A percentile compares a stretch with the other conserved stretches of the same genome.
Evolutionary conservation across 2,329 filamentous ascomycete species (phyloP).

Genomic region (Hirsutella thompsonii): DNA sequence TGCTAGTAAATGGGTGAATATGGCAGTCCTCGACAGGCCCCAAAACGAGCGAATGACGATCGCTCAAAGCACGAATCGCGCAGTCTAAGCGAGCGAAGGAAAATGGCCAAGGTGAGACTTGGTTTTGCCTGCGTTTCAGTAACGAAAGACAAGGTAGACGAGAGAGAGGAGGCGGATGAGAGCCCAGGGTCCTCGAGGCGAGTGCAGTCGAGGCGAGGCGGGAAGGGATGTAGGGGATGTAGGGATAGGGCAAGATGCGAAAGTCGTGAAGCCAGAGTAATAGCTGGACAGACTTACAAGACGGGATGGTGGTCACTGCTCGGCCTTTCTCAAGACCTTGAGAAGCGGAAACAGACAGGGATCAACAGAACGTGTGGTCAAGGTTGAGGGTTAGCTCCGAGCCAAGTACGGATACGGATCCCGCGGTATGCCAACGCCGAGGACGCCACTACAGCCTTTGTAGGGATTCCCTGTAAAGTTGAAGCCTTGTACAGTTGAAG

Average conservation of each 20-base stretch:
- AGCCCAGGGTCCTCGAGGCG: background rate
- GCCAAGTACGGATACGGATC: background rate
- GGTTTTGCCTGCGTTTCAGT: background rate
- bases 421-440: background rate
- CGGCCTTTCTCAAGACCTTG: conserved; percentile 5
- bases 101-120: background rate
- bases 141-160: background rate
- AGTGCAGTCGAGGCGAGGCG: background rate
- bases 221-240: background rate
- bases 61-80: background rate
- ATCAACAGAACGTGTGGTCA: background rate
- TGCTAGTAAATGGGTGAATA: no score
- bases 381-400: background rate
- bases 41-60: no score
- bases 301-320: conserved; percentile 4
- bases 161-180: background rate
- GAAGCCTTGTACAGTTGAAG: background rate
- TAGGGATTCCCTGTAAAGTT: background rate
- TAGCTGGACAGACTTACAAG: conserved; percentile 2
- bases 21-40: no score
- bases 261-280: background rate
- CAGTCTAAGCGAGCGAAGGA: background rate
- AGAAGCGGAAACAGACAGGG: background rate
- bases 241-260: background rate
- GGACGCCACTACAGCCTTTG: background rate